Percentiles rank a stretch among this genome's conserved stretches.
Conservation (phyloP, 2,329 filamentous ascomycete genomes). For the Calonectria honghensis region DNA sequence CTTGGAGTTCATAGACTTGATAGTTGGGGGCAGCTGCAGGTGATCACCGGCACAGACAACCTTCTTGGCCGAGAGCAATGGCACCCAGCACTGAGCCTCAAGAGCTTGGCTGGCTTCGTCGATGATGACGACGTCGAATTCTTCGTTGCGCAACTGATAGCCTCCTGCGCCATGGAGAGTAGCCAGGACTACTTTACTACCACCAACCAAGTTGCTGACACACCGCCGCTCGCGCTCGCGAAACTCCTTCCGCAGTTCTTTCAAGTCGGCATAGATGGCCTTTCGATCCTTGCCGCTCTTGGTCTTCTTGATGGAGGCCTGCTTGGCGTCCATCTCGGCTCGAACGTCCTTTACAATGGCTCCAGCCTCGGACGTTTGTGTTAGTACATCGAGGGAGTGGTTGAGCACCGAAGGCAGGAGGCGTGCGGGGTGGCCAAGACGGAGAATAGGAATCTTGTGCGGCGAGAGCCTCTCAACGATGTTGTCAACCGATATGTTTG, state of each 20-base stretch:
- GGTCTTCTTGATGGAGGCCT: slow-evolving; percentile 91
- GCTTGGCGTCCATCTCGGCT: slow-evolving; percentile 93
- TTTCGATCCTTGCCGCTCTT: slow-evolving; percentile 85
- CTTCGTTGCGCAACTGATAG: slow-evolving; percentile 84
- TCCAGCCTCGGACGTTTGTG: slow-evolving; percentile 91
- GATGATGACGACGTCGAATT: slow-evolving; percentile 95
- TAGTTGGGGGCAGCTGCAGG: slow-evolving; percentile 93
- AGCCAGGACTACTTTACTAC: slow-evolving; percentile 91
- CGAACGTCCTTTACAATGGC: slow-evolving; percentile 92
- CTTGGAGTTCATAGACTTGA: slow-evolving; percentile 84
- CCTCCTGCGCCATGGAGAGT: slow-evolving; percentile 95
- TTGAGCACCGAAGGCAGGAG: slow-evolving; percentile 90
- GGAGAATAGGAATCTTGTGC: slow-evolving; percentile 89
- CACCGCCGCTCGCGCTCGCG: slow-evolving; percentile 89
- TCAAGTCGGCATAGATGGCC: slow-evolving; percentile 89
- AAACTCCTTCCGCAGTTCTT: slow-evolving; percentile 90
- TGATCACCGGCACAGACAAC: slow-evolving; percentile 95
- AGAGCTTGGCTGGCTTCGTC: slow-evolving; percentile 97
- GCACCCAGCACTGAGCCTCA: slow-evolving; percentile 98
- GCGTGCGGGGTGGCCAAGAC: slow-evolving; percentile 93
- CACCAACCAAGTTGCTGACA: slow-evolving; percentile 82
- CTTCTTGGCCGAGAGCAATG: slow-evolving; percentile 86
- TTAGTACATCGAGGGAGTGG: slow-evolving; percentile 93
- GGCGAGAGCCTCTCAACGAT: slow-evolving; percentile 93
- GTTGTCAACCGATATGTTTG: slow-evolving; percentile 98